phyloP scores from a whole-genome alignment of 306 rosid species.

The Ceratonia siliqua region DNA sequence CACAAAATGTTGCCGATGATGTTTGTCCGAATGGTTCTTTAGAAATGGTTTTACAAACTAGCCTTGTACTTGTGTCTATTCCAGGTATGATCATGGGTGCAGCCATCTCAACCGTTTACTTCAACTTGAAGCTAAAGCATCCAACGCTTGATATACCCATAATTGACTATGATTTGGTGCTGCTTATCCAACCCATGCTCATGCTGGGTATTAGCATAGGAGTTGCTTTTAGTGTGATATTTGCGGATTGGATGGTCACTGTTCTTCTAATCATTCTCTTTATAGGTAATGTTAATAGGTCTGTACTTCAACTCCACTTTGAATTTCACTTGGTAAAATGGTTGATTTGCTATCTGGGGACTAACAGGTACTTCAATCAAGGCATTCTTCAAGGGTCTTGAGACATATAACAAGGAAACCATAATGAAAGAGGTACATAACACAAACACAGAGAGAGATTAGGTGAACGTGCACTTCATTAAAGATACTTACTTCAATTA shows the following conservation, averaged over 20 bases:
- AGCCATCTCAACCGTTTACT: slow-evolving; percentile 56
- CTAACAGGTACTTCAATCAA: slow-evolving; percentile 52
- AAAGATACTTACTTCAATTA: neutral
- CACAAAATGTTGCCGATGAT: neutral
- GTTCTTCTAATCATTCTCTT: slow-evolving; percentile 61
- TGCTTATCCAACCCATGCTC: slow-evolving; percentile 64
- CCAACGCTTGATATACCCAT: slow-evolving; percentile 60
- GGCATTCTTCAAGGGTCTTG: slow-evolving; percentile 64
- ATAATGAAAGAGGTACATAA: slow-evolving; percentile 48
- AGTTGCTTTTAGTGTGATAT: slow-evolving; percentile 54
- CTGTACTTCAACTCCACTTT: neutral
- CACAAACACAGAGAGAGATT: neutral
- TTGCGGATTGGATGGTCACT: slow-evolving; percentile 75
- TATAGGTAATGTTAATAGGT: slow-evolving; percentile 36
- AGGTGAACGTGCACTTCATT: neutral
- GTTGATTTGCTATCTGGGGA: slow-evolving; percentile 2
- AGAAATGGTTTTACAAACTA: neutral
- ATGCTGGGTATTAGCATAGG: slow-evolving; percentile 70
- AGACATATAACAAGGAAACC: slow-evolving; percentile 66
- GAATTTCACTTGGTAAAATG: neutral
- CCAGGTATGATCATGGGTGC: slow-evolving; percentile 79
- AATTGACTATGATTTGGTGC: slow-evolving; percentile 59
- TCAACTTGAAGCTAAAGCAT: slow-evolving; percentile 59
- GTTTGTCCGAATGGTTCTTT: neutral
- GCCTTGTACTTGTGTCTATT: neutral